Base-by-base conservation (phyloP, 176 grass and related monocot genomes). In the Triticum timopheevii region DNA sequence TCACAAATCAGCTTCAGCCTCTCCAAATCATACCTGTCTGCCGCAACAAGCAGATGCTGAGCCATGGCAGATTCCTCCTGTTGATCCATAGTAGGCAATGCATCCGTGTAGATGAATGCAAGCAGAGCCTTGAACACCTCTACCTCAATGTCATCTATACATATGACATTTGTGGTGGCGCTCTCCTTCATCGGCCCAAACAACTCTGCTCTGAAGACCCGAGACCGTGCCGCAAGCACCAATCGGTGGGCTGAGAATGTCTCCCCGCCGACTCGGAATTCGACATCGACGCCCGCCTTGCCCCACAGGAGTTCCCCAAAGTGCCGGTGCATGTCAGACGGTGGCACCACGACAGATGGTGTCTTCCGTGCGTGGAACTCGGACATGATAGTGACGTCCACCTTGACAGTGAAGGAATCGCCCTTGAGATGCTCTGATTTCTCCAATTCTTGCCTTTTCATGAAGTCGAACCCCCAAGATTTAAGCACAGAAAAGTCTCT, bases 301-400 rank as follows among this genome's bases (percentile, higher is more conserved):
- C 69, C 42, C 10, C 5, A 42, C 20, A 84, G 58, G 58, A 89
- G 84, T 6, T 92, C 70, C 4, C 65, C 64, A 6, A 90, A 69
- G 67, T 92, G 84, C 47, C 19, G 35, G 84, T 91, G 64, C 36
- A 91, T 65, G 84, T 86, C 69, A 4, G 85, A 42, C 59, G 86
- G 82, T 28, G 84, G 62, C 22, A 77, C 36, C 17, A 42, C 20
- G 68, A 70, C 2, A 9, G 34, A 38, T 12, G 17, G 68, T 8
- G 34, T n/a, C 69, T 42, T 6, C 36, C 13, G 19, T 1, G 36
- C 2, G 22, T 23, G 69, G 69, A 1, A 42, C 3, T 42, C 36
- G 20, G 0, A 13, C 36, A 13, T 24, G 22, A 73, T 8, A 27
- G 23, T 9, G 6, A 85, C 1, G 0, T 42, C 84, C 1, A 49